These are phyloP conservation scores for Epichloe festucae DNA, from an alignment of 2,329 filamentous ascomycete species.

Conservation along the genomic window DNA sequence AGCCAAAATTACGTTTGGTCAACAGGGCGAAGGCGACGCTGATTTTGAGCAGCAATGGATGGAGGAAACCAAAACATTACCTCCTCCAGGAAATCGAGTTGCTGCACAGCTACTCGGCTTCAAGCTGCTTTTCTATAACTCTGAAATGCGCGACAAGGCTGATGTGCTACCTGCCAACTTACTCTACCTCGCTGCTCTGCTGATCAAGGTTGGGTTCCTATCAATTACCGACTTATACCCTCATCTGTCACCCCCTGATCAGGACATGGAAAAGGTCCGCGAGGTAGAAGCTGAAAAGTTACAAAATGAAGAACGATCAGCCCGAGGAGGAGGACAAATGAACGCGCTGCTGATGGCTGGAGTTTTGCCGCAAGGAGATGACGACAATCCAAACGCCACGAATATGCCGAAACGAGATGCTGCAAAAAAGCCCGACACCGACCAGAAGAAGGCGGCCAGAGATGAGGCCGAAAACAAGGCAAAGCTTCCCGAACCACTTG, in stretches of 20 bases:
- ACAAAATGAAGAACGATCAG: slow-evolving; percentile 61
- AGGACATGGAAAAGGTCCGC: slow-evolving; percentile 64
- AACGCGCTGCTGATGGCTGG: slow-evolving; percentile 85
- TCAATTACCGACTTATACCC: slow-evolving; percentile 83
- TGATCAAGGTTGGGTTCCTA: slow-evolving; percentile 96
- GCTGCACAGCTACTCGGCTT: slow-evolving; percentile 93
- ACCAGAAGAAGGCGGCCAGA: slow-evolving; percentile 33
- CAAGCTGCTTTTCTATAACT: slow-evolving; percentile 92
- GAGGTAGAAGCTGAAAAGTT: slow-evolving; percentile 61
- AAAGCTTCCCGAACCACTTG: slow-evolving; percentile 56
- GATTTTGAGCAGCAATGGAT: slow-evolving; percentile 62
- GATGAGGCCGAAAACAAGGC: slow-evolving; percentile 34
- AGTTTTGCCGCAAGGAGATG: slow-evolving; percentile 52
- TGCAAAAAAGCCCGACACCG: slow-evolving; percentile 37
- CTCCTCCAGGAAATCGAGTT: slow-evolving; percentile 75
- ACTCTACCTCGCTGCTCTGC: slow-evolving; percentile 77
- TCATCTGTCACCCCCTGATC: slow-evolving; percentile 78
- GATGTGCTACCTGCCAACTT: slow-evolving; percentile 84
- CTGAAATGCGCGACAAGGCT: slow-evolving; percentile 55
- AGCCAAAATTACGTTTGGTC: slow-evolving; percentile 24
- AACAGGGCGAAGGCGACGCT: slow-evolving; percentile 32
- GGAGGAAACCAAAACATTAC: slow-evolving; percentile 63
- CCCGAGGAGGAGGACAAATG: slow-evolving; percentile 54
- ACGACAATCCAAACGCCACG: slow-evolving; percentile 50
- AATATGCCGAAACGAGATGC: slow-evolving; percentile 36